Evolutionary conservation across 2,329 filamentous ascomycete species (phyloP).

Genomic region (Fusarium coffeatum): DNA sequence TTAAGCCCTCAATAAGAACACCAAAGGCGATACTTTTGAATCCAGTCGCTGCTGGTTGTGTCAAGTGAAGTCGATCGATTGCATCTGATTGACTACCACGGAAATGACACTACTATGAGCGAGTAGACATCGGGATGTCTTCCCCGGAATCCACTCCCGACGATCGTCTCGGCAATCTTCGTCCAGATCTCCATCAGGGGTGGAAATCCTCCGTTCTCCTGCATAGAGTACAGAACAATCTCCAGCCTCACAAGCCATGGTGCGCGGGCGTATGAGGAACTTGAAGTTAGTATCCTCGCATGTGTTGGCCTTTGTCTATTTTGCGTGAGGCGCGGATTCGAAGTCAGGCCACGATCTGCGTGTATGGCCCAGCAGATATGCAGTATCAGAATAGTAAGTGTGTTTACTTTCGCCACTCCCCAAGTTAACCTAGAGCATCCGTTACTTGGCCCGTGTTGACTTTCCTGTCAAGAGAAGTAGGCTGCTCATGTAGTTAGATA

Average conservation of each 20-base stretch:
- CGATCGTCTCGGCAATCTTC: neutral
- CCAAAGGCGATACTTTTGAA: too few species aligned
- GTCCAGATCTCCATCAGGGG: neutral
- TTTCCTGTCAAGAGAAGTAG: too few species aligned
- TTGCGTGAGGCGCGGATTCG: neutral
- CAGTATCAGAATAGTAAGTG: neutral
- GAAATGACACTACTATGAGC: neutral
- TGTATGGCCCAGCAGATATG: neutral
- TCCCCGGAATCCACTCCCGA: neutral
- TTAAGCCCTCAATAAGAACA: too few species aligned
- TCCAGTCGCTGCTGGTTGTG: neutral
- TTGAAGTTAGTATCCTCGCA: rapidly evolving
- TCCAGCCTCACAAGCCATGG: too few species aligned
- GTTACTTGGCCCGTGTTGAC: neutral
- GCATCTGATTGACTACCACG: neutral
- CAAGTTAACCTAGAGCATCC: neutral
- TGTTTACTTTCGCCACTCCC: neutral
- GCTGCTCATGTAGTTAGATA: too few species aligned
- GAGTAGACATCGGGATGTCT: neutral
- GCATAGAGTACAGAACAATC: neutral
- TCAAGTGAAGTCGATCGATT: rapidly evolving
- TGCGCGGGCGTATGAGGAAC: neutral
- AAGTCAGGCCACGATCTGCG: neutral
- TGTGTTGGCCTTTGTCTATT: rapidly evolving
- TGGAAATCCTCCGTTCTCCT: neutral